phyloP scores from a whole-genome alignment of 768 basidiomycete species.

The Lentinula sp. region DNA sequence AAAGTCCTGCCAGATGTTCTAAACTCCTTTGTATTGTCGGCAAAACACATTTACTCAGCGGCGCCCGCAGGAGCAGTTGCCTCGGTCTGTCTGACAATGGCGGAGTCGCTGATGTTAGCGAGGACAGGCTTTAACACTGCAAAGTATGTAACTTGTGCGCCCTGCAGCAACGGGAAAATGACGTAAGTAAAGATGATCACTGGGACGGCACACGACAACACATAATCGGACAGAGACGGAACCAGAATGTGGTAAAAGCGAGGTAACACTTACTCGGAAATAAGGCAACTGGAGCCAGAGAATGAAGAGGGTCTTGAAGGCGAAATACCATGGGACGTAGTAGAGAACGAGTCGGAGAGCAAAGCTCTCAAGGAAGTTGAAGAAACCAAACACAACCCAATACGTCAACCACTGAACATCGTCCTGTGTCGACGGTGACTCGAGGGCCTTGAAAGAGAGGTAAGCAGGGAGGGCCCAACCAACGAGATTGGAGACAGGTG shows the following conservation, averaged over 20 bases:
- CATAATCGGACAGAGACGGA: neutral
- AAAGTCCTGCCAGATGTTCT: neutral
- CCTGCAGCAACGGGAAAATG: conserved; percentile 36
- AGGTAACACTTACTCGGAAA: conserved; percentile 59
- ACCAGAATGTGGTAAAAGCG: conserved; percentile 2
- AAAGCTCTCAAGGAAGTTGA: conserved; percentile 89
- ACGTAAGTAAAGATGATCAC: conserved; percentile 7
- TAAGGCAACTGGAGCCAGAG: conserved; percentile 88
- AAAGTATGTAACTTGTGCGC: conserved; percentile 79
- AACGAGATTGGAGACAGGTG: conserved; percentile 89
- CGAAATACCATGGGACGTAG: conserved; percentile 93
- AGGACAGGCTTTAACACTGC: conserved; percentile 77
- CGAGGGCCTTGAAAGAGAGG: conserved; percentile 92
- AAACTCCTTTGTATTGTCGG: neutral
- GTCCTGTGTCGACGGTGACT: conserved; percentile 74
- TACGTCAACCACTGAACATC: conserved; percentile 97
- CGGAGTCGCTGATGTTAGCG: conserved; percentile 37
- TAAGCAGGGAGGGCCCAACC: conserved; percentile 95
- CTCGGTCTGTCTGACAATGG: conserved; percentile 4
- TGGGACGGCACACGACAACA: conserved; percentile 14
- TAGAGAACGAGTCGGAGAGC: conserved; percentile 81
- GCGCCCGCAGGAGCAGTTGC: neutral
- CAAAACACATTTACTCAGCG: neutral
- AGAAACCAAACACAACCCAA: conserved; percentile 92
- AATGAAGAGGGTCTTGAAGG: conserved; percentile 87